Conservation (phyloP, 768 basidiomycete genomes). For the Cystobasidiopsis lactophilus region DNA sequence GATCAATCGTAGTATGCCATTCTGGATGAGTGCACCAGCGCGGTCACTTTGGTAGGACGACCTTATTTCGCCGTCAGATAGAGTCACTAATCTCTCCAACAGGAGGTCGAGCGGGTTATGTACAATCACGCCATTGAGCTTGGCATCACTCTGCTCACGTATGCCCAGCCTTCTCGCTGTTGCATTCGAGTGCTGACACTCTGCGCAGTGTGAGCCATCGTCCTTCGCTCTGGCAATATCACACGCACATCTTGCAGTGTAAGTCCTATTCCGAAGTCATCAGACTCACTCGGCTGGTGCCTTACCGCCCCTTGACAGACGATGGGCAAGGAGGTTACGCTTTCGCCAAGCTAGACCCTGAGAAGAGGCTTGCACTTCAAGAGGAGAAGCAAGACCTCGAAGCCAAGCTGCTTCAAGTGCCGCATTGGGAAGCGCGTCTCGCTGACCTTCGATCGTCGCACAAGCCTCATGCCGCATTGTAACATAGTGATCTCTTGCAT, state of each 20-base stretch:
- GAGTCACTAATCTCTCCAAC: not conserved
- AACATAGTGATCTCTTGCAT: too few relatives aligned
- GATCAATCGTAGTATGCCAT: conserved; percentile 58
- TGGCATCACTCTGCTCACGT: conserved; percentile 77
- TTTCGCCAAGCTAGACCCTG: conserved; percentile 75
- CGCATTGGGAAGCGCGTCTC: conserved; percentile 7
- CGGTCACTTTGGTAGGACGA: conserved; percentile 75
- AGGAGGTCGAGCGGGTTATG: conserved; percentile 2
- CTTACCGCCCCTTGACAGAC: conserved; percentile 33
- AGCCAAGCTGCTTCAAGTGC: conserved; percentile 23
- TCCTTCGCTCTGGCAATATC: conserved; percentile 61
- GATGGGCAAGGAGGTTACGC: conserved; percentile 89
- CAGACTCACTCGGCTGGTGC: not conserved
- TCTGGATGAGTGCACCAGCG: conserved; percentile 84
- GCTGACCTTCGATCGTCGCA: too few relatives aligned
- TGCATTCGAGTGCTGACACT: not conserved
- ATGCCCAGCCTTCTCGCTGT: not conserved
- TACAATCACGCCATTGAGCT: conserved; percentile 27
- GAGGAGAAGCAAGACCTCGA: conserved; percentile 48
- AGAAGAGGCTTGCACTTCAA: conserved; percentile 68
- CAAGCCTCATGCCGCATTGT: too few relatives aligned
- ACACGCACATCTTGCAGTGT: conserved; percentile 21
- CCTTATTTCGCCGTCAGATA: conserved; percentile 40
- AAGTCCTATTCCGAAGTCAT: not conserved
- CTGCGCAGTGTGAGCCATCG: conserved; percentile 47